Evolutionary conservation across 495 filamentous ascomycete genomes (phyloP).

Genomic region (Trypethelium eluteriae): DNA sequence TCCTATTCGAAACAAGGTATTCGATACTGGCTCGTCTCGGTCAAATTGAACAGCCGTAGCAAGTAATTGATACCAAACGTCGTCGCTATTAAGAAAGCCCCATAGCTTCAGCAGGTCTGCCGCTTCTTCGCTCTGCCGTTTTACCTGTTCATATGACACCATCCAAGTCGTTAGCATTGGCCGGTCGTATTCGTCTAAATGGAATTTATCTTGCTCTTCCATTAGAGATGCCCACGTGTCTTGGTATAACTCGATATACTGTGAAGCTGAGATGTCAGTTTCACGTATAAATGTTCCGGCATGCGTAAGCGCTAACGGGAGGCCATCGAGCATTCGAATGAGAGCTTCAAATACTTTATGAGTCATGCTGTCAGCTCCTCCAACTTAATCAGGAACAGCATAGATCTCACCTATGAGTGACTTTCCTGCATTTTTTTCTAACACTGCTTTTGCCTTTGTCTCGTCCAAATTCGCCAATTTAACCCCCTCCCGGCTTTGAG

Average conservation of each 20-base stretch:
- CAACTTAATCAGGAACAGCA: background rate
- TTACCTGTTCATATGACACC: background rate
- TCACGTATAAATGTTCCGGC: background rate
- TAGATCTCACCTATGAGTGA: background rate
- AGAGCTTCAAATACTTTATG: background rate
- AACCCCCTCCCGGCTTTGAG: background rate
- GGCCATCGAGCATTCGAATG: background rate
- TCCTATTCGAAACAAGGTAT: background rate
- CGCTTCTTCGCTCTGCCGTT: background rate
- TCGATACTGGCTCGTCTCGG: background rate
- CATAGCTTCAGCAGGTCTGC: background rate
- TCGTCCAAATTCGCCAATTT: background rate
- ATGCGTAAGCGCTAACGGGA: background rate
- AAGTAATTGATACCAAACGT: background rate
- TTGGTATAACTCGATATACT: background rate
- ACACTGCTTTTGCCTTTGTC: background rate
- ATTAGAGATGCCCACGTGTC: background rate
- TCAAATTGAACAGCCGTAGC: background rate
- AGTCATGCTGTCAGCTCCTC: background rate
- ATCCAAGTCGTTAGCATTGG: background rate
- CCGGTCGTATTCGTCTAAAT: background rate
- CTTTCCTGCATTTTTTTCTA: background rate
- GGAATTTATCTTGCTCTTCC: background rate
- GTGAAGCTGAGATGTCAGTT: background rate
- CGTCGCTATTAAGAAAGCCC: background rate